Conservation (phyloP, 139 green algal genomes). For the Nannochloris sp. region DNA sequence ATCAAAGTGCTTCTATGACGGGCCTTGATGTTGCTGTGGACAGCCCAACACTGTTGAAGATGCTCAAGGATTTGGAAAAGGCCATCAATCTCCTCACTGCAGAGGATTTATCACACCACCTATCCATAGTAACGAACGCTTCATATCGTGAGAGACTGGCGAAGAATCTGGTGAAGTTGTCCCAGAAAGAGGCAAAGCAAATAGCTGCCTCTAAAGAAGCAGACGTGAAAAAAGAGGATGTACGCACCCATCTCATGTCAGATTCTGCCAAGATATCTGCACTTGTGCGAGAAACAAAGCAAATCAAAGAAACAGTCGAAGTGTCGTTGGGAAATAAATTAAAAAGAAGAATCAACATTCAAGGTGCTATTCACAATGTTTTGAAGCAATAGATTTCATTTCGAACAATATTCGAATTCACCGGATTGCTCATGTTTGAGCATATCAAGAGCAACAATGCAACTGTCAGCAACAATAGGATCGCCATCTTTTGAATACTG, state of each 20-base stretch:
- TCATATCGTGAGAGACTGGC: conserved; percentile 13
- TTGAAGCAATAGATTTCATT: neutral
- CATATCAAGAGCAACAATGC: conserved; percentile 93
- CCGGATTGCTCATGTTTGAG: conserved; percentile 72
- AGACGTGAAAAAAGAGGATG: conserved; percentile 8
- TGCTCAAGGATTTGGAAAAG: conserved; percentile 2
- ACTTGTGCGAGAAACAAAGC: conserved; percentile 10
- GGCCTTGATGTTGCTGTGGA: neutral
- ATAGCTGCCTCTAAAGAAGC: conserved; percentile 6
- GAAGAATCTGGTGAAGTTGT: conserved; percentile 7
- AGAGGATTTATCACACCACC: neutral
- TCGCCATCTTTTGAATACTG: conserved; percentile 59
- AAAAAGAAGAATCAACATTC: conserved; percentile 25
- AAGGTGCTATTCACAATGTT: conserved; percentile 20
- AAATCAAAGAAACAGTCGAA: conserved; percentile 16
- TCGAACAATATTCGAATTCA: conserved; percentile 74
- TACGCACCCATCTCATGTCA: conserved; percentile 25
- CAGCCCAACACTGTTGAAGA: neutral
- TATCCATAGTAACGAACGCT: conserved; percentile 2
- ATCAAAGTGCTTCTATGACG: conserved; percentile 5
- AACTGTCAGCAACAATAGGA: conserved; percentile 89
- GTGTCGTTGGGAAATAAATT: conserved; percentile 14
- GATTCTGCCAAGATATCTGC: conserved; percentile 19
- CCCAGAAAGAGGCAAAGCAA: conserved; percentile 23
- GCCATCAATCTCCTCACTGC: conserved; percentile 8